These are phyloP conservation scores for Ascomycota sp. DNA, from an alignment of 2,329 filamentous ascomycete genomes.

Conservation along the genomic window DNA sequence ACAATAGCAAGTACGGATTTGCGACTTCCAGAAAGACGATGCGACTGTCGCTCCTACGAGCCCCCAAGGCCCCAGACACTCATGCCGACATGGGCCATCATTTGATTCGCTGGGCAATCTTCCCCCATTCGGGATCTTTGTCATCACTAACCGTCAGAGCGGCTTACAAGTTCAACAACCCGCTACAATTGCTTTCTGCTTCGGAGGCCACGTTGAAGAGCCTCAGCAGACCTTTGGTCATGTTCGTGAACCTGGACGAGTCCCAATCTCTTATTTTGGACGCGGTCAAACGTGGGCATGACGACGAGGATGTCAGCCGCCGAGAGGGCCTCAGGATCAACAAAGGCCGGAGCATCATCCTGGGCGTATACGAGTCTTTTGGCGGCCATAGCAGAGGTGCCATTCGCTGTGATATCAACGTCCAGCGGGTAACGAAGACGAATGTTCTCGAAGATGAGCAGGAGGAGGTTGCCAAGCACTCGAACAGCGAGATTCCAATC, in stretches of 20 bases:
- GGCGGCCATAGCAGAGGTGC: slow-evolving; percentile 60
- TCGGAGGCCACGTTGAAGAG: slow-evolving; percentile 8
- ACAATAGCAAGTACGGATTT: slow-evolving; percentile 93
- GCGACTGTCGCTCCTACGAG: slow-evolving; percentile 68
- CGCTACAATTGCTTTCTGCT: slow-evolving; percentile 26
- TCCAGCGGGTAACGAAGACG: slow-evolving; percentile 61
- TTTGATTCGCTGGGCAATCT: slow-evolving; percentile 71
- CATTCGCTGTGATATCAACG: slow-evolving; percentile 45
- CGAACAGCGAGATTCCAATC: slow-evolving; percentile 33
- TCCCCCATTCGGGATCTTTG: slow-evolving; percentile 61
- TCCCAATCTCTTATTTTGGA: slow-evolving; percentile 56
- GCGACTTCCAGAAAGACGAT: slow-evolving; percentile 76
- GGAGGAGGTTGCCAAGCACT: slow-evolving; percentile 38
- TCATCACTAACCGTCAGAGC: slow-evolving; percentile 57
- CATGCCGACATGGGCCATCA: slow-evolving; percentile 89
- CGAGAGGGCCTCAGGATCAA: slow-evolving; percentile 41
- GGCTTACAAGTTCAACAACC: slow-evolving; percentile 80
- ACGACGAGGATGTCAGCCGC: slow-evolving; percentile 53
- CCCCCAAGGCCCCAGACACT: slow-evolving; percentile 80
- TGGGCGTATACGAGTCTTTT: slow-evolving; percentile 74
- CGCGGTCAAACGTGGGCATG: slow-evolving; percentile 80
- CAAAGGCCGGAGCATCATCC: slow-evolving; percentile 57
- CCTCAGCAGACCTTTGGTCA: slow-evolving; percentile 29
- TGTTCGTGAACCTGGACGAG: slow-evolving; percentile 36
- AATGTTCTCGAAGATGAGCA: slow-evolving; percentile 80